Percentiles rank a stretch among this genome's conserved stretches.
Conservation (phyloP, 306 rosid species). For the Cyclanthera cordifolia region DNA sequence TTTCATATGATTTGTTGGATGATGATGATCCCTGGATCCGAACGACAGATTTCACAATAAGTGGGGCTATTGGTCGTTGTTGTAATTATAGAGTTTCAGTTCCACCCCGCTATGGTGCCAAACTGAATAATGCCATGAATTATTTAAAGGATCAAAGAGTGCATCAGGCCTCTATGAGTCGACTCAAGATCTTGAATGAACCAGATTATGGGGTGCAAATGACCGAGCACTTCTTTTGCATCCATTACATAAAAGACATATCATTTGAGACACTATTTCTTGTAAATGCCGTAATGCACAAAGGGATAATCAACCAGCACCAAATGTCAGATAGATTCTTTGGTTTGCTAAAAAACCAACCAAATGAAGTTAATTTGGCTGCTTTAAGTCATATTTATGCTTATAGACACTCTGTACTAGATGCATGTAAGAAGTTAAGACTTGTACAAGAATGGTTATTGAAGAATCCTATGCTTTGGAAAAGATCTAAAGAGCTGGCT, state of each 20-base stretch:
- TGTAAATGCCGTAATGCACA: slow-evolving; percentile 58
- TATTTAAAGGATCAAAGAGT: slow-evolving; percentile 46
- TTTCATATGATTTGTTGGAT: slow-evolving; percentile 53
- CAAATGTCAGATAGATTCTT: slow-evolving; percentile 42
- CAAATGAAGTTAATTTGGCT: slow-evolving; percentile 50
- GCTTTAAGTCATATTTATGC: slow-evolving; percentile 61
- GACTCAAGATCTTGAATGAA: slow-evolving; percentile 35
- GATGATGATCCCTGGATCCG: slow-evolving; percentile 95
- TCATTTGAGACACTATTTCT: slow-evolving; percentile 56
- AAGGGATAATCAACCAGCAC: slow-evolving; percentile 49
- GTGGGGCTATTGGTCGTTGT: slow-evolving; percentile 79
- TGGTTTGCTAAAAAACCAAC: slow-evolving; percentile 43
- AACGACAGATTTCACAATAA: slow-evolving; percentile 77
- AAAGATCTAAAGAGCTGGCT: slow-evolving; percentile 38
- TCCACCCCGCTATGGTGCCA: slow-evolving; percentile 60
- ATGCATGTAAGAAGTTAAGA: slow-evolving; percentile 40
- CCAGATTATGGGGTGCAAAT: slow-evolving; percentile 42
- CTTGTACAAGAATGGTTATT: slow-evolving; percentile 60
- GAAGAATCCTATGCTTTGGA: slow-evolving; percentile 48
- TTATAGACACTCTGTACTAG: slow-evolving; percentile 45
- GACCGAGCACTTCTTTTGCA: slow-evolving; percentile 46
- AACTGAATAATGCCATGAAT: slow-evolving; percentile 40
- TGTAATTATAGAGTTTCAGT: slow-evolving; percentile 48
- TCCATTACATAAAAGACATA: slow-evolving; percentile 31
- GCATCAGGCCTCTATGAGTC: slow-evolving; percentile 17